A percentile compares a stretch with the other conserved stretches of the same genome.
Evolutionary conservation across 2,329 filamentous ascomycete genomes (phyloP).

Genomic region (Proliferodiscus dingleyae): DNA sequence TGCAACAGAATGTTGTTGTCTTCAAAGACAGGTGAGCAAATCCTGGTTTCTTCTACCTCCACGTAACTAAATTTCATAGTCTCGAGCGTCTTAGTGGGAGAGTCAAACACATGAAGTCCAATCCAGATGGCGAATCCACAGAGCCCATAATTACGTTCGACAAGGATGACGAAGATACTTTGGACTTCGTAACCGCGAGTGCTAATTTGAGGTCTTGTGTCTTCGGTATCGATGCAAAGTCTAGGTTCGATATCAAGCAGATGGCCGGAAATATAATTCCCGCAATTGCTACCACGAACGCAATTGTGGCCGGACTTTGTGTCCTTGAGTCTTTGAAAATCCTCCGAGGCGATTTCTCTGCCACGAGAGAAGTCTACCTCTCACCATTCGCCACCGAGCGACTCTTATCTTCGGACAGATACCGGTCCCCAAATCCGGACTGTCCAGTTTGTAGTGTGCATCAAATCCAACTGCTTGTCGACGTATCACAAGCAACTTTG

Average conservation of each 20-base stretch:
- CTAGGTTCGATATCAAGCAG: constrained; percentile 95
- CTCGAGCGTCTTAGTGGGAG: constrained; percentile 71
- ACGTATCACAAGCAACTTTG: constrained; percentile 68
- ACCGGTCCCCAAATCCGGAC: constrained; percentile 65
- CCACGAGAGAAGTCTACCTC: constrained; percentile 79
- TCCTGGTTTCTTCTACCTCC: background rate
- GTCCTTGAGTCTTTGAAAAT: constrained; percentile 92
- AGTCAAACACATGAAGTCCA: constrained; percentile 57
- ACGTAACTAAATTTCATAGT: constrained; percentile 37
- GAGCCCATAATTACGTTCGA: constrained; percentile 78
- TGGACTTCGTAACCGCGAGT: constrained; percentile 88
- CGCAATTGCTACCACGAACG: constrained; percentile 96
- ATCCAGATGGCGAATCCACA: constrained; percentile 41
- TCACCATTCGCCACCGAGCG: constrained; percentile 59
- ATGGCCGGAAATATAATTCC: constrained; percentile 99
- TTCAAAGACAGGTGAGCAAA: constrained; percentile 65
- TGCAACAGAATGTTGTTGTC: constrained; percentile 77
- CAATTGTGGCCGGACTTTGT: constrained; percentile 88
- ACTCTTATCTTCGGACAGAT: constrained; percentile 53
- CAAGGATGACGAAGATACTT: constrained; percentile 91
- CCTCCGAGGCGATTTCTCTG: constrained; percentile 63
- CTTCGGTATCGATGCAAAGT: constrained; percentile 85
- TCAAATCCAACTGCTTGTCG: constrained; percentile 61
- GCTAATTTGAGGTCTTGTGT: constrained; percentile 84
- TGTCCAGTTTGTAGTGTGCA: constrained; percentile 80